Base-by-base conservation (phyloP, 2,329 filamentous ascomycete genomes). In the Xylariales sp. region DNA sequence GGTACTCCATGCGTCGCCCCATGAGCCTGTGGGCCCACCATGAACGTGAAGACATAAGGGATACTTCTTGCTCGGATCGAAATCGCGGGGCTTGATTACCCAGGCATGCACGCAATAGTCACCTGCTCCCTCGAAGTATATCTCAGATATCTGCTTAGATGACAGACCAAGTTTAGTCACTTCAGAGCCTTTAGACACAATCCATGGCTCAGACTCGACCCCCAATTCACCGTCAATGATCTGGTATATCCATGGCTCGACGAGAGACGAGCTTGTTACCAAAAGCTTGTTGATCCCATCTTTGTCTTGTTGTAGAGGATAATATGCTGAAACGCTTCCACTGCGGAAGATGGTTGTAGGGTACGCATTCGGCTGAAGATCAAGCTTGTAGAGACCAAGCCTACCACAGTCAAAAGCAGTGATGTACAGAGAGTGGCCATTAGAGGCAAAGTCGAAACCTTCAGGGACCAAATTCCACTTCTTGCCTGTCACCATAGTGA, bases 1-100 rank as follows among this genome's bases (percentile, higher is more conserved):
- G 5, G 64, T 71, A 37, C 65, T 68, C 75, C 75, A 79, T 36
- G 64, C 60, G 46, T 80, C 73, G n/a, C 63, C 63, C 70, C 70
- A 77, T 2, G 72, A 63, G 3, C 58, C 55, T 40, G 69, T 68
- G 0, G 76, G 65, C 0, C 61, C 63, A 8, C 60, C 66, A 22
- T 69, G 65, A 9, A 66, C 55, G 12, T 62, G 47, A 3, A 70
- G 31, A 0, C 62, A 56, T 41, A 68, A 51, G 3, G 67, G 68
- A 14, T 66, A 65, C 37, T 57, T 62, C 42, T 57, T 59, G 40
- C 57, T 59, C 8, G 56, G 46, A 38, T 67, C 62, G 46, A 69
- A 67, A 25, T 56, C 44, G 35, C 57, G 57, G 4, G 68, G 67
- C 18, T 55, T 59, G 8, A 70, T 40, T 19, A 70, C 55, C 51